Evolutionary conservation across 257 asterid species (phyloP), one percentile per base, ranked within the genome.

Genomic region (Solanum dulcamara): DNA sequence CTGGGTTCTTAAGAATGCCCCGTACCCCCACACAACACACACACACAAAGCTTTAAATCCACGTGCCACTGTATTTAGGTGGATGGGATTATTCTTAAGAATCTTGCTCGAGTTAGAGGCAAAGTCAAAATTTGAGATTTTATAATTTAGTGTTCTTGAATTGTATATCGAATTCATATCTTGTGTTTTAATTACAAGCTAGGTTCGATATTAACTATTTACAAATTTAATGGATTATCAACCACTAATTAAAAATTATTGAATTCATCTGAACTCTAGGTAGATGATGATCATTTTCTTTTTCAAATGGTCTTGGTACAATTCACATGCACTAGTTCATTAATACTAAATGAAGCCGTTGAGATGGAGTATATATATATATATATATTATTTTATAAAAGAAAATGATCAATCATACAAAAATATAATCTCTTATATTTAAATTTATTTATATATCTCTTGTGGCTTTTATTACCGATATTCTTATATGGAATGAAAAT

Each of bases 321-420:
- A 5, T 67, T 70, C 50, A 70, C 24, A 42, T 74, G 57, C 38
- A 75, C 15, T 42, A 51, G 67, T n/a, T 24, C 48, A 17, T 11
- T 67, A 7, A 66, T 74, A 24, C 2, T 24, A 75, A 44, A 42
- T 42, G 81, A 75, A 44, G 59, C 59, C 81, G 81, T 75, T 44
- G 81, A 75, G 59, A 28, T 75, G 50, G 50, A 70, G 80, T 35
- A 70, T 35, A 35, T 35, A 26, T 66, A 13, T 7, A 66, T 12
- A 66, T 30, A 66, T 28, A 4, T 64, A 66, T 14, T 28, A 64
- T 64, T 64, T 64, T 7, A 2, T 6, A 64, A 64, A 32, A 66
- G 75, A 66, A 7, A 66, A 35, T 2, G 46, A 68, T 68, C 46
- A 28, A 33, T 68, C 77, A 9, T 33, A 68, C 7, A 68, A 57